Evolutionary conservation across 768 basidiomycete genomes (phyloP), one percentile per base, ranked within the genome.

Genomic region (Psilocybe cubensis): DNA sequence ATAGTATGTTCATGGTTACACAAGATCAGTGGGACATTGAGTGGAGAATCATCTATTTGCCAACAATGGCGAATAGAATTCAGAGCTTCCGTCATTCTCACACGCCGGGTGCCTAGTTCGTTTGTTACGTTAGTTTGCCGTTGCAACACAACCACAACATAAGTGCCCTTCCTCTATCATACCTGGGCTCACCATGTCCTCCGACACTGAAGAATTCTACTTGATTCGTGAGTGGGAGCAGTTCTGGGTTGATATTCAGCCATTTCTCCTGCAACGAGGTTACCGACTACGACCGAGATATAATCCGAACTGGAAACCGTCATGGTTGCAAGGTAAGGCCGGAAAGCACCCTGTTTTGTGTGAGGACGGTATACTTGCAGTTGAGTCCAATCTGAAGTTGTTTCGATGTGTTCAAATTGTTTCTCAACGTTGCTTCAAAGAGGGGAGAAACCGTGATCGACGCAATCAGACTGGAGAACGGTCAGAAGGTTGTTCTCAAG

Each of bases 401-500:
- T 28, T 41, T 11, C 8, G 5, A 7, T 24, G 23, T 12, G 14
- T 51, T n/a, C n/a, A n/a, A n/a, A n/a, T 38, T 18, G 20, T 35
- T 50, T 4, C 4, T 18, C 27, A 9, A 31, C 18, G 24, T 27
- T 5, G 3, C 8, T 18, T 25, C 20, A 3, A n/a, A 53, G n/a
- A n/a, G 28, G 51, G 18, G 17, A 17, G n/a, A 8, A 17, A 8
- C 7, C 20, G 1, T 57, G 9, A 3, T 63, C 20, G 62, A 63
- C 41, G 62, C 52, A 1, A 42, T 47, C 14, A 35, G 59, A 3
- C 11, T 51, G 2, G 18, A 12, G 21, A 59, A 63, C 40, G 48
- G 49, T 14, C 49, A 29, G 27, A 54, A 54, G 28, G 62, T 63
- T 14, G 52, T 60, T 11, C 27, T 63, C n/a, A 63, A 63, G 47